Percentiles rank a stretch among this genome's conserved stretches.
These are phyloP conservation scores for Amphicarpaea edgeworthii DNA, from an alignment of 306 rosid genomes.

Conservation along the genomic window DNA sequence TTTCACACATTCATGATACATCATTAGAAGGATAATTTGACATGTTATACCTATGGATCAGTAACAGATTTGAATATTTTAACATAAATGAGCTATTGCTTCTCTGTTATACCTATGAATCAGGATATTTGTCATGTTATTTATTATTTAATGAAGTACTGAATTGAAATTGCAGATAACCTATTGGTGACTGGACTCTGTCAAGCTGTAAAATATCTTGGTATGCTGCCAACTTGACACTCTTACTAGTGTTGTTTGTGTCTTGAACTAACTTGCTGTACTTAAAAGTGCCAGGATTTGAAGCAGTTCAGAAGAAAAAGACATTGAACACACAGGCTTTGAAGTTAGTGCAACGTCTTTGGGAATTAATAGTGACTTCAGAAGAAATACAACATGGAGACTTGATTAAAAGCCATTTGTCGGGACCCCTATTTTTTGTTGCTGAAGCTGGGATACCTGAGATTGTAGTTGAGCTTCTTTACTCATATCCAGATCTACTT, in stretches of 20 bases:
- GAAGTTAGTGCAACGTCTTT: constrained; percentile 24
- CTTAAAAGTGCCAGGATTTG: constrained; percentile 24
- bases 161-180: constrained; percentile 28
- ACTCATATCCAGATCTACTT: constrained; percentile 28
- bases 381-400: constrained; percentile 15
- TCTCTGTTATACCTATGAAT: not conserved
- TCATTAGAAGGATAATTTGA: not conserved
- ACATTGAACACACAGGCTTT: constrained; percentile 24
- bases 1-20: not conserved
- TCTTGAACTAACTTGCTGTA: constrained; percentile 11
- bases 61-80: not conserved
- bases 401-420: constrained; percentile 30
- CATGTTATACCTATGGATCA: no score
- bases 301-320: constrained; percentile 26
- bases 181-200: constrained; percentile 15
- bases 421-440: constrained; percentile 30
- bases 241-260: not conserved
- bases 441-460: constrained; percentile 30
- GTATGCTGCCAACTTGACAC: not conserved
- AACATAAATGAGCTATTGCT: constrained; percentile 1
- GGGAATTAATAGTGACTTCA: constrained; percentile 8
- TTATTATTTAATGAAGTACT: not conserved
- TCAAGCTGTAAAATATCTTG: constrained; percentile 19
- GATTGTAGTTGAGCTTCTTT: constrained; percentile 30
- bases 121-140: not conserved